A percentile compares a stretch with the other conserved stretches of the same genome.
Evolutionary conservation across 768 basidiomycete species (phyloP).

Genomic region (Pulveroboletus sp.): DNA sequence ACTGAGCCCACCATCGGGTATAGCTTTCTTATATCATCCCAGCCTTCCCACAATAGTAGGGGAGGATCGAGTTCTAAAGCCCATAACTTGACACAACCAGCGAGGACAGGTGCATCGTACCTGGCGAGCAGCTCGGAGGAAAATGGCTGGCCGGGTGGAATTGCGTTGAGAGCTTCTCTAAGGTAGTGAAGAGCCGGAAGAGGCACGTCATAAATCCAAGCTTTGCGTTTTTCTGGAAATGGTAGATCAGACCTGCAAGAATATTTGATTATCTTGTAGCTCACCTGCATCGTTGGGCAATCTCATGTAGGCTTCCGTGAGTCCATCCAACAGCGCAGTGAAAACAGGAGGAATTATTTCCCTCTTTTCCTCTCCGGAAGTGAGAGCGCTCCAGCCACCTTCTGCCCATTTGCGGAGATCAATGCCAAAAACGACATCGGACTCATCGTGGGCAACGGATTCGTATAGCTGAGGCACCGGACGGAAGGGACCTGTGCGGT

Average conservation of each 20-base stretch:
- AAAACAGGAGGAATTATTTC: slow-evolving; percentile 72
- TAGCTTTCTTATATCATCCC: slow-evolving; percentile 86
- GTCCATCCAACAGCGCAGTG: slow-evolving; percentile 54
- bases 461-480: slow-evolving; percentile 85
- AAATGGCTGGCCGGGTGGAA: slow-evolving; percentile 47
- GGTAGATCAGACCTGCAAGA: neutral
- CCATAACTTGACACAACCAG: slow-evolving; percentile 84
- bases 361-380: slow-evolving; percentile 53
- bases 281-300: slow-evolving; percentile 61
- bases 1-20: slow-evolving; percentile 73
- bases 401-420: slow-evolving; percentile 91
- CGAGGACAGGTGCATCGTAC: slow-evolving; percentile 84
- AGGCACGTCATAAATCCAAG: slow-evolving; percentile 95
- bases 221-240: slow-evolving; percentile 68
- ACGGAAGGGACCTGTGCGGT: slow-evolving; percentile 90
- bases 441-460: slow-evolving; percentile 74
- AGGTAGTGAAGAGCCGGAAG: slow-evolving; percentile 79
- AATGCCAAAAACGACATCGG: slow-evolving; percentile 86
- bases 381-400: slow-evolving; percentile 61
- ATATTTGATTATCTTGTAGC: slow-evolving; percentile 15
- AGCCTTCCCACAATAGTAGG: slow-evolving; percentile 78
- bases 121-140: slow-evolving; percentile 55
- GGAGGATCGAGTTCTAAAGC: slow-evolving; percentile 88
- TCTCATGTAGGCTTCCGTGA: slow-evolving; percentile 58
- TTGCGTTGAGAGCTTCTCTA: slow-evolving; percentile 74